phyloP scores from a whole-genome alignment of 257 asterid species.

The Petunia secreta region DNA sequence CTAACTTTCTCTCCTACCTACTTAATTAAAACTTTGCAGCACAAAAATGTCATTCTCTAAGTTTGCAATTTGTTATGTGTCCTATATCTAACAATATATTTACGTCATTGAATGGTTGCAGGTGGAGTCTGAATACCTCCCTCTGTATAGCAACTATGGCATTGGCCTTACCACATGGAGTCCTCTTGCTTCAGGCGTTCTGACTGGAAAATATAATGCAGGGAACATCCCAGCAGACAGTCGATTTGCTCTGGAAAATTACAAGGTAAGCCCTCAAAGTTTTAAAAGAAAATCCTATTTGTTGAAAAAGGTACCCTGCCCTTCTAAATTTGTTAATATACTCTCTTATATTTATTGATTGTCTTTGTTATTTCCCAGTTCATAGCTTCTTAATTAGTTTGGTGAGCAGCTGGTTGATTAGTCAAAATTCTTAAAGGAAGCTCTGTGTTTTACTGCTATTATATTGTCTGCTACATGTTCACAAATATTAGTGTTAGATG shows the following conservation, averaged over 20 bases:
- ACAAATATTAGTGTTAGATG: too few species aligned
- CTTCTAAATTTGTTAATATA: not conserved
- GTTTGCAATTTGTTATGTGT: too few species aligned
- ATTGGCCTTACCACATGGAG: conserved; percentile 99
- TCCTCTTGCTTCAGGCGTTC: conserved; percentile 97
- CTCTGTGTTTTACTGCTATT: too few species aligned
- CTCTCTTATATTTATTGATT: not conserved
- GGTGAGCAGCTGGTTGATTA: not conserved
- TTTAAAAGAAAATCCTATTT: not conserved
- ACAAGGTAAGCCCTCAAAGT: conserved; percentile 59
- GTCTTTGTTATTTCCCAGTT: not conserved
- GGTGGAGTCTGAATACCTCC: conserved; percentile 93
- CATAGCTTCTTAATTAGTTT: not conserved
- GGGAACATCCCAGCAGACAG: conserved; percentile 80
- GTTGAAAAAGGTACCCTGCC: not conserved
- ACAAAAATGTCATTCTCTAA: not conserved
- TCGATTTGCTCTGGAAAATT: conserved; percentile 91
- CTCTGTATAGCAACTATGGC: conserved; percentile 81
- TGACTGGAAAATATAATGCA: conserved; percentile 78
- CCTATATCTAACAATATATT: not conserved
- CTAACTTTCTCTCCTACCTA: not conserved
- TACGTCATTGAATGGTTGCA: conserved; percentile 35
- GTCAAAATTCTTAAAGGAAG: not conserved
- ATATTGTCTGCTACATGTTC: too few species aligned
- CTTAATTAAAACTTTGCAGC: not conserved